These are phyloP conservation scores for Stachybotrys chlorohalonatus DNA, from an alignment of 2,329 filamentous ascomycete species.

Conservation along the genomic window DNA sequence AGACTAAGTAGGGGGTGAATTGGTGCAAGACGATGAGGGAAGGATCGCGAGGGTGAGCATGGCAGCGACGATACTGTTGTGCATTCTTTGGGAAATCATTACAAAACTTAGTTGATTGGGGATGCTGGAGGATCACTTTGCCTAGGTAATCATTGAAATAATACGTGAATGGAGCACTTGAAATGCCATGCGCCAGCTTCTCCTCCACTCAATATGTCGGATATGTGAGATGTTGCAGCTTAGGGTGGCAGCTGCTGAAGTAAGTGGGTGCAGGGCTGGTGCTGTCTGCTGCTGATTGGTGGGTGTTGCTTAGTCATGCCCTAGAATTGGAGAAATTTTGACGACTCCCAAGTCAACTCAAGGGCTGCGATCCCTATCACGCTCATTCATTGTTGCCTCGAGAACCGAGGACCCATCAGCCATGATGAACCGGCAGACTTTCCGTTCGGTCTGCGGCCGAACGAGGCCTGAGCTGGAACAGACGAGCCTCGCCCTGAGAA, in stretches of 20 bases:
- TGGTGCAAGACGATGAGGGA: neutral
- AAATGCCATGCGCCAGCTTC: neutral
- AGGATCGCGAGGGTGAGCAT: neutral
- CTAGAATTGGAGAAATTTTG: neutral
- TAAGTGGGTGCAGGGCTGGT: neutral
- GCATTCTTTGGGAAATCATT: neutral
- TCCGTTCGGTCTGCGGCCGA: slow-evolving; percentile 27
- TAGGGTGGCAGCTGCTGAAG: neutral
- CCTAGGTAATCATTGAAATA: neutral
- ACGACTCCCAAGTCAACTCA: neutral
- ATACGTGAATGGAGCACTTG: neutral
- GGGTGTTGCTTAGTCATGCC: neutral
- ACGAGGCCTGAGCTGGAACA: slow-evolving; percentile 23
- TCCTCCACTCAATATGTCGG: too few species aligned
- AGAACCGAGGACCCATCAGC: slow-evolving; percentile 6
- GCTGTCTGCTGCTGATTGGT: neutral
- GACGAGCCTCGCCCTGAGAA: slow-evolving; percentile 19
- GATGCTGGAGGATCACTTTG: neutral
- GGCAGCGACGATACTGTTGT: neutral
- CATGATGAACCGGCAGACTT: slow-evolving; percentile 27
- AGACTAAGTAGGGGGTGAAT: neutral
- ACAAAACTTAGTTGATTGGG: neutral
- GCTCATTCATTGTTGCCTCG: slow-evolving; percentile 5
- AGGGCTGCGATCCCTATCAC: too few species aligned
- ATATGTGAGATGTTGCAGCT: neutral